These are phyloP conservation scores for Bromus sterilis DNA, from an alignment of 176 grass and related monocot genomes.

Conservation along the genomic window DNA sequence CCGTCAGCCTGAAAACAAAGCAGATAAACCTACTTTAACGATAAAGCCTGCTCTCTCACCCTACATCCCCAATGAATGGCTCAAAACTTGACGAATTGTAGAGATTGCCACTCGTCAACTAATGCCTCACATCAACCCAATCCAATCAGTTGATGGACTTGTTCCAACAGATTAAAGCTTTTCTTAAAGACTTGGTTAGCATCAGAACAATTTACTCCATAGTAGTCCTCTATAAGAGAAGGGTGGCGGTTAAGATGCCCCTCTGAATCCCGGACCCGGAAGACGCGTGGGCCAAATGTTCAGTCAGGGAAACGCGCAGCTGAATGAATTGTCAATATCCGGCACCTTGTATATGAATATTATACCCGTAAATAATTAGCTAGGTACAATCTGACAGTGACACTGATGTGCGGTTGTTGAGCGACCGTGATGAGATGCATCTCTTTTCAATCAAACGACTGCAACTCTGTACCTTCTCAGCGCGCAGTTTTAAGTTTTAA, in stretches of 20 bases:
- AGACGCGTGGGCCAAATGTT: neutral
- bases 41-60: slow-evolving; percentile 5
- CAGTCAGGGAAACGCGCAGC: neutral
- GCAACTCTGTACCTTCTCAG: neutral
- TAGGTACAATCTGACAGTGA: neutral
- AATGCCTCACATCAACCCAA: slow-evolving; percentile 2
- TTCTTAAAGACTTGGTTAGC: slow-evolving; percentile 24
- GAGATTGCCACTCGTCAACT: slow-evolving; percentile 27
- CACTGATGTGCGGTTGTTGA: slow-evolving; percentile 5
- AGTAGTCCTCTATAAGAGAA: no score
- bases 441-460: neutral
- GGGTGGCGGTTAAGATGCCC: neutral
- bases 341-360: no score
- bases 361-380: neutral
- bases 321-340: no score
- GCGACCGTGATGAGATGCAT: neutral
- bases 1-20: neutral
- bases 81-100: neutral
- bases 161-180: slow-evolving; percentile 29
- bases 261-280: neutral
- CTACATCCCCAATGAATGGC: slow-evolving; percentile 1
- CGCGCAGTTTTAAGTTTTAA: slow-evolving; percentile 5
- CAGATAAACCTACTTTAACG: slow-evolving; percentile 21
- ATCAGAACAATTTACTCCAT: neutral
- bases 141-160: slow-evolving; percentile 4